Evolutionary conservation across 148 eudicot species (phyloP), one percentile per base, ranked within the genome.

Genomic region (Linanthus parryae): DNA sequence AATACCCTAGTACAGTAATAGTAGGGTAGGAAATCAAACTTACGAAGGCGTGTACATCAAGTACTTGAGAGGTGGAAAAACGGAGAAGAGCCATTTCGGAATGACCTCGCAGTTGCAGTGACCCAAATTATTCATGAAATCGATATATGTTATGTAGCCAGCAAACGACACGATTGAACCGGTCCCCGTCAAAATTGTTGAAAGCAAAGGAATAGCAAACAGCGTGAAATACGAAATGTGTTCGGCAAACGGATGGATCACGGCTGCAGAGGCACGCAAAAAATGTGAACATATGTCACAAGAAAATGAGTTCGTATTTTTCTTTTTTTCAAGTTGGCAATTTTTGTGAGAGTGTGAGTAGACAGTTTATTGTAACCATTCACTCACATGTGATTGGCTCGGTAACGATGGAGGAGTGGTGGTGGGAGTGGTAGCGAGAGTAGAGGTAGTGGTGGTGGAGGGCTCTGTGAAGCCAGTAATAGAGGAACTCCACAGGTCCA

Each of bases 81-180:
- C 3, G 29, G 73, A 37, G 56, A 81, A 78, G 24, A 60, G 38
- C 63, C 69, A 26, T 15, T 73, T 71, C 1, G 94, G 94, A 6
- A 81, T 54, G 64, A 78, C 52, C 78, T 84, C 94, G 27, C 81
- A 84, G 72, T 84, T 84, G 77, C 88, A 81, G 65, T 84, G 88
- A 9, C 88, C 88, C 82, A 84, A 58, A 54, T 75, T 73, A 76
- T 81, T 81, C 88, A 81, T 81, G 31, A 78, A 56, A 56, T 84
- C 94, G 15, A 84, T 68, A 28, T 51, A 81, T 0, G 57, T 66
- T 1, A 71, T 1, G n/a, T 84, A 84, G 27, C 61, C 62, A 1
- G 54, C 36, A 2, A 71, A 0, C 0, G 72, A 62, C 14, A 13
- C 56, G 0, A 73, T 22, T 0, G 94, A 84, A 6, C 46, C 48